These are phyloP conservation scores for Solanum rostratum DNA, from an alignment of 257 asterid species.

Conservation along the genomic window DNA sequence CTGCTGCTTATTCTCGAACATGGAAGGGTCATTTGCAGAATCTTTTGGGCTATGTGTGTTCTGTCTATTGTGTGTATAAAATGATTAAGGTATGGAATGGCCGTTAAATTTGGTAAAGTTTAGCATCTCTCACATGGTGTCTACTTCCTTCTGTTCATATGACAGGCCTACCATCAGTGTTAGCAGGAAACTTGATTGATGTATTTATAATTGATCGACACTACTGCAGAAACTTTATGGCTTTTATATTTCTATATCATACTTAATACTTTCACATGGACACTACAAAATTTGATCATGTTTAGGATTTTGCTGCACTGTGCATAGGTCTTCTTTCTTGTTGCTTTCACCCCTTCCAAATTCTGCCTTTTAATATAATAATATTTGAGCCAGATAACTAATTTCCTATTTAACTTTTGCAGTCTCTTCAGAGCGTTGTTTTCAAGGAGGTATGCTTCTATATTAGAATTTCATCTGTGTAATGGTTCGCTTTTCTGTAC, in stretches of 20 bases:
- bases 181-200: background rate
- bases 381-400: background rate
- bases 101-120: background rate
- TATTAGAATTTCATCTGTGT: background rate
- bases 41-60: constrained; percentile 89
- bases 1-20: constrained; percentile 98
- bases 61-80: constrained; percentile 89
- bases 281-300: background rate
- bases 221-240: background rate
- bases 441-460: constrained; percentile 72
- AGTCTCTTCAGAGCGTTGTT: constrained; percentile 94
- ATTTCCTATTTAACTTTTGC: constrained; percentile 27
- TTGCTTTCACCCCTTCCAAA: background rate
- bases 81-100: constrained; percentile 65
- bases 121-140: background rate
- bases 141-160: background rate
- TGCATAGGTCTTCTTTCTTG: background rate
- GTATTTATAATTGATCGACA: background rate
- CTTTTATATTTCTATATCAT: background rate
- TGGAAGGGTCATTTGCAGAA: constrained; percentile 99
- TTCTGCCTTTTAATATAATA: constrained; percentile 8
- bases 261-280: background rate
- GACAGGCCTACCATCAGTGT: background rate
- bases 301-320: background rate
- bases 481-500: constrained; percentile 1